These are phyloP conservation scores for Setaria italica DNA, from an alignment of 202 grass and related monocot genomes.

Conservation along the genomic window DNA sequence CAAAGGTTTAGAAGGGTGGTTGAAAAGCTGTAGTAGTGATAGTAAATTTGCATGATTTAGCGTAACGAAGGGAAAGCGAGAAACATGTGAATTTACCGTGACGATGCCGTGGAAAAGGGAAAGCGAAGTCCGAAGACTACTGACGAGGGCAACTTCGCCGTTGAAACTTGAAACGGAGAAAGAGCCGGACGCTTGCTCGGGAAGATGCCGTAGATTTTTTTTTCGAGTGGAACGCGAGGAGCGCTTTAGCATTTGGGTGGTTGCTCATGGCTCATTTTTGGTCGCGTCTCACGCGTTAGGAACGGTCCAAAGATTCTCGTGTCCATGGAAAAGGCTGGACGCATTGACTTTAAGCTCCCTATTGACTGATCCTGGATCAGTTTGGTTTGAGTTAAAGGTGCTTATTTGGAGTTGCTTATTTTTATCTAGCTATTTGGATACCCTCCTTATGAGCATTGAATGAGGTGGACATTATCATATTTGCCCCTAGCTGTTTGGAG, in stretches of 20 bases:
- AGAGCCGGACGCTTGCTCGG: neutral
- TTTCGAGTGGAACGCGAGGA: constrained; percentile 5
- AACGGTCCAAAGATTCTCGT: constrained; percentile 41
- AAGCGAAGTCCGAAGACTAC: neutral
- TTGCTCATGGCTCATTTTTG: constrained; percentile 20
- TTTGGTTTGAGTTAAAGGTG: too few species aligned
- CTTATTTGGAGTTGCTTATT: too few species aligned
- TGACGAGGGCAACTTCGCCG: neutral
- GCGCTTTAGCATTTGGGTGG: constrained; percentile 9
- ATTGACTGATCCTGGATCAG: too few species aligned
- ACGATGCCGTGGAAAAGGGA: constrained; percentile 21
- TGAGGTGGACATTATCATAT: too few species aligned
- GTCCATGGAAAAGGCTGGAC: constrained; percentile 2
- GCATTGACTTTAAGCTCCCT: constrained; percentile 33
- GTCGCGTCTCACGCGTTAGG: constrained; percentile 10
- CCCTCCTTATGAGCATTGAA: too few species aligned
- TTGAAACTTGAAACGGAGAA: constrained; percentile 4
- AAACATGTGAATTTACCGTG: neutral
- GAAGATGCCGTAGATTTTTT: constrained; percentile 9
- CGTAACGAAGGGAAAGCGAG: neutral
- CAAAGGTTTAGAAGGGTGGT: too few species aligned
- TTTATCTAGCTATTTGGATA: neutral
- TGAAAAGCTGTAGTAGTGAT: too few species aligned
- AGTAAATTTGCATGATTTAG: too few species aligned
- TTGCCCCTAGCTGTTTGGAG: too few species aligned